Conservation (phyloP, 73 alveolate genomes). For the Diophrys appendiculata region DNA sequence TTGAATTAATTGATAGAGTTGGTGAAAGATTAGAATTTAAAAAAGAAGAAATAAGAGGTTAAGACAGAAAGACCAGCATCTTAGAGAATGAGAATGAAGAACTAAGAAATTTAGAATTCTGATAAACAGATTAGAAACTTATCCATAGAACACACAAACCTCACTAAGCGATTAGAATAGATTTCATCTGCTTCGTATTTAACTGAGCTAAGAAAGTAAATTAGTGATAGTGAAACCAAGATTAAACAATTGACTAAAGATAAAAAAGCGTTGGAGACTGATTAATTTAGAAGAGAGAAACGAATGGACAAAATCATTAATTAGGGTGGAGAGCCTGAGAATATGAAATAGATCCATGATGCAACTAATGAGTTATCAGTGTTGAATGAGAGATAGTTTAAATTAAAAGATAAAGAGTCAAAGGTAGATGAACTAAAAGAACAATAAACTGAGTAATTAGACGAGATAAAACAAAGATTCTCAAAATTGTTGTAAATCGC, state of each 20-base stretch:
- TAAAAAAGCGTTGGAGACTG: slow-evolving; percentile 23
- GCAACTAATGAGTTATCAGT: slow-evolving; percentile 15
- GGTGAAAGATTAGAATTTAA: slow-evolving; percentile 43
- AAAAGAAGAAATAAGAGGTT: slow-evolving; percentile 38
- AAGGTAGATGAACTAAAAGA: slow-evolving; percentile 2
- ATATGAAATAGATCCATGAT: slow-evolving; percentile 30
- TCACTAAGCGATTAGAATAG: slow-evolving; percentile 23
- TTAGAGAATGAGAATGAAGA: slow-evolving; percentile 7
- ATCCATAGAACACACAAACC: slow-evolving; percentile 19
- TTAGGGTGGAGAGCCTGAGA: slow-evolving; percentile 57
- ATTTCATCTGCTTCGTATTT: slow-evolving; percentile 34
- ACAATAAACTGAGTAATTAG: slow-evolving; percentile 4
- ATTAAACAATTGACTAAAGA: slow-evolving; percentile 37
- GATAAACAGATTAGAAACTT: slow-evolving; percentile 35
- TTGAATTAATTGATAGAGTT: slow-evolving; percentile 42
- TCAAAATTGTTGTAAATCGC: slow-evolving; percentile 12
- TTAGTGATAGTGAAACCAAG: slow-evolving; percentile 23
- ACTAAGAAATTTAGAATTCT: slow-evolving; percentile 43
- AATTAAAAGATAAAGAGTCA: slow-evolving; percentile 21
- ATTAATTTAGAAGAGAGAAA: slow-evolving; percentile 46
- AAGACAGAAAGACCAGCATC: slow-evolving; percentile 27
- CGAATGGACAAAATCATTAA: slow-evolving; percentile 49
- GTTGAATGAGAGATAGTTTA: slow-evolving; percentile 11
- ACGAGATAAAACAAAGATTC: slow-evolving; percentile 20
- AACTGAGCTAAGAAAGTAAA: slow-evolving; percentile 25